Base-by-base conservation (phyloP, 2,329 filamentous ascomycete genomes). In the Aureobasidium subglaciale region DNA sequence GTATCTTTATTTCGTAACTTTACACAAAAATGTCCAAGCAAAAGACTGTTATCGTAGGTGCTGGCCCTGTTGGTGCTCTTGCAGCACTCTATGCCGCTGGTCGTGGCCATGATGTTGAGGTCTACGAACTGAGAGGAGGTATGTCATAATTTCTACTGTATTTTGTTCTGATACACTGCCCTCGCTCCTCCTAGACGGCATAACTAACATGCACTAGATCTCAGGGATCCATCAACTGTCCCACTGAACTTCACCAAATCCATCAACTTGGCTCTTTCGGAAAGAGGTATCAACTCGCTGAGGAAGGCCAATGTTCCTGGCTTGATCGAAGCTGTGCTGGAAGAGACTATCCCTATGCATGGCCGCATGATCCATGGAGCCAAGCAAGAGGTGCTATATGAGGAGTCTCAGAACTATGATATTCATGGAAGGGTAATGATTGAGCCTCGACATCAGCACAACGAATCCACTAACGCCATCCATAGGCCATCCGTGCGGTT, bases 201-300 rank as follows among this genome's bases (percentile, higher is more conserved):
- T n/a, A n/a, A n/a, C n/a, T n/a, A n/a, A n/a, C n/a, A n/a, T n/a
- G n/a, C n/a, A 57, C 48, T 61, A 97, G 93, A 99, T 74, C 84
- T 97, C 46, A 85, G 93, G 37, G 85, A 95, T 68, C 85, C 87
- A 2, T 80, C 83, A 2, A 96, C 88, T 0, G 84, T 85, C 27
- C 91, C 92, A 3, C 78, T 97, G 59, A 96, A 96, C 71, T 96
- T 96, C 68, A 95, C 91, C 59, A 95, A 90, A 70, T 97, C 93
- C n/a, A 99, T 99, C 76, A 99, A 99, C 67, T 75, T 99, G 55
- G 92, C 93, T 20, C 78, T 99, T 1, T 97, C 93, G 0, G 91
- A 97, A 69, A 84, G 93, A 57, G 93, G 93, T 29, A 91, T 97
- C 69, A 88, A 93, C 69, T 88, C 92, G 20, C 85, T 99, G 72